phyloP scores from a whole-genome alignment of 192 early-diverging fungal genomes.

The Phycomyces nitens region DNA sequence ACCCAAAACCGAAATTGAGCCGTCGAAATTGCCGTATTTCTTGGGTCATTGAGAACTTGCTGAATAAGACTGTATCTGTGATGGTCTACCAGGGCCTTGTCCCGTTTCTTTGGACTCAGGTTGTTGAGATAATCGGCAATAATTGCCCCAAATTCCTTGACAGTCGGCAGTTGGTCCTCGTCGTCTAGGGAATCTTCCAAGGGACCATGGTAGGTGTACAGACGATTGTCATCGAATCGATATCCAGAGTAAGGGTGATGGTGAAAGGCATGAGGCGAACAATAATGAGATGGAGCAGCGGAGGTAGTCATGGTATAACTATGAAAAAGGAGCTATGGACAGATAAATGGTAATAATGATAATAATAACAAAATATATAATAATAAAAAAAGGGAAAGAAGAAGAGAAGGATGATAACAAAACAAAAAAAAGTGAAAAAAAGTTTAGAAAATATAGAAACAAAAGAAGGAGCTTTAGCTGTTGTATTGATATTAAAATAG shows the following conservation, averaged over 20 bases:
- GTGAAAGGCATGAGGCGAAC: not conserved
- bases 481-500: not conserved
- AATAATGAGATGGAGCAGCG: not conserved
- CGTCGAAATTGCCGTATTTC: constrained; percentile 49
- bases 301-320: not conserved
- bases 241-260: not conserved
- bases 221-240: not conserved
- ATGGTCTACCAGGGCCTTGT: constrained; percentile 48
- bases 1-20: constrained; percentile 57
- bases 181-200: constrained; percentile 14
- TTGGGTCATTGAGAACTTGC: constrained; percentile 47
- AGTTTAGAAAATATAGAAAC: not conserved
- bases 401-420: not conserved
- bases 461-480: not conserved
- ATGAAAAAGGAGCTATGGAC: not conserved
- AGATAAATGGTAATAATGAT: not conserved
- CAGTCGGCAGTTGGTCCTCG: constrained; percentile 40
- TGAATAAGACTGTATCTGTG: constrained; percentile 47
- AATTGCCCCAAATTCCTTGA: constrained; percentile 40
- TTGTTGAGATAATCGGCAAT: constrained; percentile 45
- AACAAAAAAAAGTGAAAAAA: constrained; percentile 4
- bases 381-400: not conserved
- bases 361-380: not conserved
- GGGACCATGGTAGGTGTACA: not conserved
- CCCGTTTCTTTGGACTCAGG: constrained; percentile 48